Evolutionary conservation across 148 eudicot species (phyloP), one percentile per base, ranked within the genome.

Genomic region (Linanthus parryae): DNA sequence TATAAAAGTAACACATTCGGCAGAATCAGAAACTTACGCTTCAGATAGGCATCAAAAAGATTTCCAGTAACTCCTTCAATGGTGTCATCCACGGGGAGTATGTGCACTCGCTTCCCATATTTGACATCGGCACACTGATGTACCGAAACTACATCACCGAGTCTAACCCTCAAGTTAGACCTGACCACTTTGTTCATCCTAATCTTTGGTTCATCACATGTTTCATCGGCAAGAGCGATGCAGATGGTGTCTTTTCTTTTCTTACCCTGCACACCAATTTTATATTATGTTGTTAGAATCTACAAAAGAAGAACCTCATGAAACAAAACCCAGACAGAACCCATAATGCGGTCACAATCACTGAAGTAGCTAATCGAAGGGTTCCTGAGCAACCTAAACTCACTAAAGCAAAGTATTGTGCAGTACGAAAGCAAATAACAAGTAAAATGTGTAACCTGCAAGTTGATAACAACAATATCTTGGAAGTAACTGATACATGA

Each of bases 161-260:
- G 92, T 57, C 92, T 78, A 15, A 87, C 85, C 85, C 96, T 78
- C 48, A 87, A 61, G 59, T 87, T 87, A 28, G 69, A 69, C 53
- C 96, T 73, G 21, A 87, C 85, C 62, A 87, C 88, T 73, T 87
- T 87, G 69, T 87, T 87, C 79, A 87, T 68, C 74, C 92, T 63
- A 21, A 83, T 78, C 73, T 83, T 87, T 22, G 83, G 85, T 29
- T 73, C 85, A 55, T 87, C 96, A 58, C 91, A 83, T 2, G 81
- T 78, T n/a, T 87, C 92, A 50, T 87, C 96, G 58, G 88, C 92
- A 50, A 87, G 91, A 48, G 96, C 96, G 53, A 87, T 87, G 69
- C 88, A 83, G 46, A 87, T 71, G n/a, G 96, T 87, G 36, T 87
- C 96, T 64, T 78, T 87, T 61, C 96, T 71, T 70, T 87, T 87